Conservation (phyloP, 306 rosid genomes). For the Cyamopsis tetragonoloba region DNA sequence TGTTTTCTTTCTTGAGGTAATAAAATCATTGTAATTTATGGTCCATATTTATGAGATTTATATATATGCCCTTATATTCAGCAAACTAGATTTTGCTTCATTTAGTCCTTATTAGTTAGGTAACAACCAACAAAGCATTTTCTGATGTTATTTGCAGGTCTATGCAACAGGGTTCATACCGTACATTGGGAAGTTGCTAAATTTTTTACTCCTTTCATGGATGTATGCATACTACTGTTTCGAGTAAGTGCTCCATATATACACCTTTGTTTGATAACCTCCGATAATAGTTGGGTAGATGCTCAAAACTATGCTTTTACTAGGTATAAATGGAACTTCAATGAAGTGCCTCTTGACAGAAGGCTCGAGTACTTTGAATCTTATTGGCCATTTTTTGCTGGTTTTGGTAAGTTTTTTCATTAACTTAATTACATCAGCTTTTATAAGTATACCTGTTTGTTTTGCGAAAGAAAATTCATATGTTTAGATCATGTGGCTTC, state of each 20-base stretch:
- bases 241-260: slow-evolving; percentile 61
- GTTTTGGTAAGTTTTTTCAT: slow-evolving; percentile 61
- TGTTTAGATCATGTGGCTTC: slow-evolving; percentile 7
- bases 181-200: slow-evolving; percentile 69
- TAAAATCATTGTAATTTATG: slow-evolving; percentile 9
- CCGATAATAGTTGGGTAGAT: slow-evolving; percentile 1
- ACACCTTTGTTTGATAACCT: slow-evolving; percentile 19
- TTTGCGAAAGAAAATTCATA: slow-evolving; percentile 4
- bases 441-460: not conserved
- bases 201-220: slow-evolving; percentile 84
- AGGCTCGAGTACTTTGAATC: slow-evolving; percentile 85
- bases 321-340: slow-evolving; percentile 93
- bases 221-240: slow-evolving; percentile 96
- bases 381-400: slow-evolving; percentile 90
- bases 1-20: slow-evolving; percentile 85
- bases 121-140: slow-evolving; percentile 29
- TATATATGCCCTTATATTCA: slow-evolving; percentile 20
- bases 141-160: slow-evolving; percentile 50
- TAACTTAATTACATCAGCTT: slow-evolving; percentile 11
- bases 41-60: not conserved
- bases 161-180: slow-evolving; percentile 82
- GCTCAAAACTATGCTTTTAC: slow-evolving; percentile 21
- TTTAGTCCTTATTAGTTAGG: slow-evolving; percentile 1
- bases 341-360: slow-evolving; percentile 70
- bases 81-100: not conserved